Evolutionary conservation across 2,329 filamentous ascomycete genomes (phyloP).

Genomic region (Hansfordia pulvinata): DNA sequence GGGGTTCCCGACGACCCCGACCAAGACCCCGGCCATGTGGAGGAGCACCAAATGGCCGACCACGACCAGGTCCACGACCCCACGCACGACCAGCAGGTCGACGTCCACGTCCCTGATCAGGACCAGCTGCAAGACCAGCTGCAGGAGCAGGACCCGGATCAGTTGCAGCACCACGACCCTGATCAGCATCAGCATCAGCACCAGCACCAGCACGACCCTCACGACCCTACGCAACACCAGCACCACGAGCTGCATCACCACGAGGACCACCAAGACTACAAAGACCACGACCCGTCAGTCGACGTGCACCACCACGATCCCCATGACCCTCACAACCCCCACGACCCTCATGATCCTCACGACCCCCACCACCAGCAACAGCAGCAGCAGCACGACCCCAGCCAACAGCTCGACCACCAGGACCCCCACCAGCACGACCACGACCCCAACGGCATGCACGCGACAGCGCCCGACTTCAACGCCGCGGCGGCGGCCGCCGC

Average conservation of each 20-base stretch:
- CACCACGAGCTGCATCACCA: conserved; percentile 9
- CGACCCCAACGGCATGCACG: conserved; percentile 10
- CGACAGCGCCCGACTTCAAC: conserved; percentile 12
- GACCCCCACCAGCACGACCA: conserved; percentile 10
- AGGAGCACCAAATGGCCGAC: conserved; percentile 3
- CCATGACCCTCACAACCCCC: conserved; percentile 4
- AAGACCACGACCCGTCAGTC: conserved; percentile 6
- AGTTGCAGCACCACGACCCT: conserved; percentile 9
- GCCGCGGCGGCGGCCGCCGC: conserved; percentile 19
- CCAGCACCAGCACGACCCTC: conserved; percentile 6
- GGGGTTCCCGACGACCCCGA: neutral
- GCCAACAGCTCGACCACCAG: too few relatives aligned
- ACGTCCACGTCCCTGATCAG: conserved; percentile 7
- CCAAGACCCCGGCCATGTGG: conserved; percentile 2
- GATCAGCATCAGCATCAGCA: conserved; percentile 5
- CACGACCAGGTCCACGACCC: conserved; percentile 1
- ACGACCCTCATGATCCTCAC: too few relatives aligned
- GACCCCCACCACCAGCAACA: conserved; percentile 11
- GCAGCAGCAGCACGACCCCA: conserved; percentile 9
- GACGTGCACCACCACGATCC: conserved; percentile 7
- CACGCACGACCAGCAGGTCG: conserved; percentile 5
- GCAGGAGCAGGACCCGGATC: conserved; percentile 9
- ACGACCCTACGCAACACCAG: conserved; percentile 6
- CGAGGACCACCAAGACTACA: conserved; percentile 10
- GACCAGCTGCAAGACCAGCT: conserved; percentile 7